Percentiles rank a stretch among this genome's conserved stretches.
Conservation (phyloP, 148 eudicot species). For the Fagopyrum homotropicum region DNA sequence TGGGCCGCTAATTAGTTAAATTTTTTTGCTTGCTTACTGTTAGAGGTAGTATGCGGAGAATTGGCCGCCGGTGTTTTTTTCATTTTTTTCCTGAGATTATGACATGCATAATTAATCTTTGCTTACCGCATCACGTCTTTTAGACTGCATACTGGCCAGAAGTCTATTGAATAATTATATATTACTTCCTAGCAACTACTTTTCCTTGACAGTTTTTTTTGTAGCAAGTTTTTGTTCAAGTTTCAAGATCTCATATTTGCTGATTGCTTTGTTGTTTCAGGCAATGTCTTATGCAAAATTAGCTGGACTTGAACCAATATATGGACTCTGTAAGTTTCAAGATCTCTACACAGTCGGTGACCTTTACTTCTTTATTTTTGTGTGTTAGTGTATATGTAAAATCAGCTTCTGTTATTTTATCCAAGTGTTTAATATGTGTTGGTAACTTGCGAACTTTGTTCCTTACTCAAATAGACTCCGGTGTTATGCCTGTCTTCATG, state of each 20-base stretch:
- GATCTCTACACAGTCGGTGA: background rate
- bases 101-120: background rate
- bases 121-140: background rate
- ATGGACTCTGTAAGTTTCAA: conserved; percentile 85
- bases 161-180: background rate
- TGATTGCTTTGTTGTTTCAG: conserved; percentile 34
- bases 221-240: background rate
- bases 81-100: background rate
- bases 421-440: conserved; percentile 1
- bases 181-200: background rate
- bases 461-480: conserved; percentile 61
- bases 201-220: background rate
- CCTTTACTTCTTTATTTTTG: background rate
- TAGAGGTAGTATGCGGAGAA: background rate
- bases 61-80: background rate
- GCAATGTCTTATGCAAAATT: conserved; percentile 98
- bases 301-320: conserved; percentile 95
- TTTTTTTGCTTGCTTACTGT: background rate
- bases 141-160: background rate
- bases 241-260: background rate
- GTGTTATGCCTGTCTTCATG: conserved; percentile 82
- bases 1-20: conserved; percentile 5
- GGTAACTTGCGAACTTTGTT: conserved; percentile 14
- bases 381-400: background rate
- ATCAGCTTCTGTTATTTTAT: background rate